Evolutionary conservation across 176 grass and related monocot genomes (phyloP).

Genomic region (Oryza meridionalis): DNA sequence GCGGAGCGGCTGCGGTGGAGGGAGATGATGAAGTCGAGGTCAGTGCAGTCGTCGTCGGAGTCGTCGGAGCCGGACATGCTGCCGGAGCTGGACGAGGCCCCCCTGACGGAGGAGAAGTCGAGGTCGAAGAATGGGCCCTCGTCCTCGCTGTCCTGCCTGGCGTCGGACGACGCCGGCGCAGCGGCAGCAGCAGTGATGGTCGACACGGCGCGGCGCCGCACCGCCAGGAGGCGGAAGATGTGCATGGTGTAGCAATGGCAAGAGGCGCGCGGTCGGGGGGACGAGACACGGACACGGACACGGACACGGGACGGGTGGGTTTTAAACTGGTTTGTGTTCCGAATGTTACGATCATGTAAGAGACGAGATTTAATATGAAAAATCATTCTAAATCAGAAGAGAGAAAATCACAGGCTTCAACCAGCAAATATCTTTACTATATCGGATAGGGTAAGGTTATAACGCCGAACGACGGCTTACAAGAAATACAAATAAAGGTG

Average conservation of each 20-base stretch:
- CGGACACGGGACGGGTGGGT: background rate
- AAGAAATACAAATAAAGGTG: no score
- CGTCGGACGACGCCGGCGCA: background rate
- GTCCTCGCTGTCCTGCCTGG: conserved; percentile 6
- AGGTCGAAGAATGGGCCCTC: conserved; percentile 80
- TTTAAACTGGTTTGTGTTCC: background rate
- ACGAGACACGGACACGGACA: no score
- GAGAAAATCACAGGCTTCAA: no score
- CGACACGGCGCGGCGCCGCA: conserved; percentile 14
- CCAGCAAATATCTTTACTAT: no score
- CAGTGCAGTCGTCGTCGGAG: conserved; percentile 39
- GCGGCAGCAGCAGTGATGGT: background rate
- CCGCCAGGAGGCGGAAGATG: conserved; percentile 38
- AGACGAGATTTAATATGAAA: no score
- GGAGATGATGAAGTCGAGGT: conserved; percentile 57
- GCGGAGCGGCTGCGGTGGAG: conserved; percentile 42
- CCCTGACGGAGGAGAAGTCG: conserved; percentile 53
- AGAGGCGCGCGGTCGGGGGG: background rate
- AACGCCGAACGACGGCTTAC: no score
- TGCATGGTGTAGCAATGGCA: conserved; percentile 10
- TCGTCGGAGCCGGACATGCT: conserved; percentile 32
- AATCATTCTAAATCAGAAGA: no score
- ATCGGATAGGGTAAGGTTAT: no score
- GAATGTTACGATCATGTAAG: no score
- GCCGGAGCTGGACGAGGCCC: conserved; percentile 38